Evolutionary conservation across 257 asterid genomes (phyloP).

Genomic region (Mitragyna speciosa): DNA sequence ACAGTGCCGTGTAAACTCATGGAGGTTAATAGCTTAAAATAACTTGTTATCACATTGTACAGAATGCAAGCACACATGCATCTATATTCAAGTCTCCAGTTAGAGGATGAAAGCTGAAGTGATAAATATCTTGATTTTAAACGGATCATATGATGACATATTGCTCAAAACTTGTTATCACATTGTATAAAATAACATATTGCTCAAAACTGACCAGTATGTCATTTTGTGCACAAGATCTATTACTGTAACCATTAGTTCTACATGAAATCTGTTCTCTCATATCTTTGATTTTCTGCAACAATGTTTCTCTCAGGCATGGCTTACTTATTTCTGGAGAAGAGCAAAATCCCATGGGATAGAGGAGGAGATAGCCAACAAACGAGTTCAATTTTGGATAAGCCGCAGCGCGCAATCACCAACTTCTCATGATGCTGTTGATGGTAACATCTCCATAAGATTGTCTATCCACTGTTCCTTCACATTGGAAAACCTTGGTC

Average conservation of each 20-base stretch:
- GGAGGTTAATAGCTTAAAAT: neutral
- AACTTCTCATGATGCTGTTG: slow-evolving; percentile 83
- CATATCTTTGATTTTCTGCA: neutral
- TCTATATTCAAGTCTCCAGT: neutral
- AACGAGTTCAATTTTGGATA: slow-evolving; percentile 80
- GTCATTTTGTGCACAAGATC: neutral
- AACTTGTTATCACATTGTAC: neutral
- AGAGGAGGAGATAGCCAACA: slow-evolving; percentile 71
- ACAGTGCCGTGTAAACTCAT: neutral
- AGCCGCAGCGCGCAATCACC: slow-evolving; percentile 83
- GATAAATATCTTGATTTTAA: neutral
- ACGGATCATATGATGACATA: neutral
- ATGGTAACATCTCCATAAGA: slow-evolving; percentile 43
- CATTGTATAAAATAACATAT: neutral
- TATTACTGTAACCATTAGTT: neutral
- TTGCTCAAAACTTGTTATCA: neutral
- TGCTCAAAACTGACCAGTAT: neutral
- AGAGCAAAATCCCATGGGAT: slow-evolving; percentile 83
- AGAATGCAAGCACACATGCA: neutral
- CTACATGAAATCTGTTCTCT: neutral
- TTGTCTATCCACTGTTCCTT: slow-evolving; percentile 11
- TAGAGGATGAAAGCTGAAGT: neutral
- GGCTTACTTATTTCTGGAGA: slow-evolving; percentile 96
- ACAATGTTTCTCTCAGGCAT: slow-evolving; percentile 56
- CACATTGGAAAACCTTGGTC: slow-evolving; percentile 3